Evolutionary conservation across 768 basidiomycete species (phyloP), one percentile per base, ranked within the genome.

Genomic region (Trametes punicea): DNA sequence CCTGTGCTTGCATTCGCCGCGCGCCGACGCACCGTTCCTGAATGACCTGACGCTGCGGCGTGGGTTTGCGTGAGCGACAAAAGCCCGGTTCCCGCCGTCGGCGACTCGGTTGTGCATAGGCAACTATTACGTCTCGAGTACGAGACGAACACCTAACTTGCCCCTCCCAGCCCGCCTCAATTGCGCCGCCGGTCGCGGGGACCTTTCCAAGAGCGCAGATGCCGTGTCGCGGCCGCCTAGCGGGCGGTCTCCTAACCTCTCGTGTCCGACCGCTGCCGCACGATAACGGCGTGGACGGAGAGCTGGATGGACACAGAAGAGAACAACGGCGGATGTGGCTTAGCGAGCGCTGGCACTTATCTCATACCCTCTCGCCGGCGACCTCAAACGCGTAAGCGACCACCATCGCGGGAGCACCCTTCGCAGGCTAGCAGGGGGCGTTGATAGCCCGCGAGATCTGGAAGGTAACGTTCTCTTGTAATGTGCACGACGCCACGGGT

Each of bases 41-140:
- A 53, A 58, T 53, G 41, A 33, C 46, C 41, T 38, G 45, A 39
- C 51, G 55, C 50, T 46, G 46, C 33, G 52, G 13, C 18, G 26
- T 29, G 29, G 31, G 16, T 23, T 6, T 6, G 44, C 50, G 38
- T 27, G 39, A 15, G 21, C 15, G 44, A 30, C 26, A 34, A 38
- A 13, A 27, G 33, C 13, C 42, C 23, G 6, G 25, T 36, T 45
- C 21, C 51, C 21, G 6, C 25, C 30, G 26, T 10, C 55, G 16
- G 40, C 25, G 23, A 41, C 27, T 13, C 26, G n/a, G n/a, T n/a
- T n/a, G n/a, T n/a, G n/a, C n/a, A 34, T 48, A 26, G 20, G 18
- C 46, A 41, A 53, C 46, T 23, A 58, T 58, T 58, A 58, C 57
- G 57, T 58, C 51, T 53, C 51, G 21, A 47, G 46, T 58, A 58